Conservation (phyloP, 2,329 filamentous ascomycete species). For the Trichoderma asperellum region DNA sequence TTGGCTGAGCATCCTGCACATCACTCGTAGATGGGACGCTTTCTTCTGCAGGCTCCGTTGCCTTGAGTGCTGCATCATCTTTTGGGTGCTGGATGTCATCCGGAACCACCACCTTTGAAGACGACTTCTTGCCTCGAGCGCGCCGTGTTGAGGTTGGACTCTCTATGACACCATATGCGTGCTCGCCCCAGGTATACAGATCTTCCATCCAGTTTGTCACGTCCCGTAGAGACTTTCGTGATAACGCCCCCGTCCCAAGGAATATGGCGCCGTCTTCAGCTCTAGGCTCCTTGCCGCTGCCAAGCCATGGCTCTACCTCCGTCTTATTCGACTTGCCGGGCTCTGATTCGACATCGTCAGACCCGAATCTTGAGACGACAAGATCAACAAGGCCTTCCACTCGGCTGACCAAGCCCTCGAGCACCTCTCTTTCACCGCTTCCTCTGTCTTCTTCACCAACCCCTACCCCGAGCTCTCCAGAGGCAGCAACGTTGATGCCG, state of each 20-base stretch:
- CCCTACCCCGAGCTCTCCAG: conserved; percentile 88
- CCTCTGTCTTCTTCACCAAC: conserved; percentile 96
- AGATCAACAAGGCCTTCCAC: conserved; percentile 87
- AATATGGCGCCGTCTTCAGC: conserved; percentile 86
- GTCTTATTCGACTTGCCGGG: conserved; percentile 32
- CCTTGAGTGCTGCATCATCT: not conserved
- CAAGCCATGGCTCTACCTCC: conserved; percentile 65
- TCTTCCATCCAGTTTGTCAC: conserved; percentile 87
- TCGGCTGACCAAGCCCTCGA: conserved; percentile 81
- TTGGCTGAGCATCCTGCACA: not conserved
- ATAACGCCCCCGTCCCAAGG: conserved; percentile 75
- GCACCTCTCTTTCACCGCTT: conserved; percentile 88
- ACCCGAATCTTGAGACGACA: conserved; percentile 82
- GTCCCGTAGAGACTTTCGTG: conserved; percentile 70
- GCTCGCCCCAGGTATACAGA: conserved; percentile 80
- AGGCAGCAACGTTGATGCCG: conserved; percentile 84
- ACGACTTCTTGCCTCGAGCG: conserved; percentile 45
- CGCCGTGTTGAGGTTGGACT: conserved; percentile 71
- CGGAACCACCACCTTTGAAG: conserved; percentile 29
- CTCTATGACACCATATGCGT: conserved; percentile 82
- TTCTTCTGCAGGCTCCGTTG: not conserved
- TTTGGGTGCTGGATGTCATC: conserved; percentile 22
- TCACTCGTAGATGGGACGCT: not conserved
- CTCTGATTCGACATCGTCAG: conserved; percentile 41
- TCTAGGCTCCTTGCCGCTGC: conserved; percentile 67